Evolutionary conservation across 495 filamentous ascomycete genomes (phyloP).

Genomic region (Lasiosphaeria miniovina): DNA sequence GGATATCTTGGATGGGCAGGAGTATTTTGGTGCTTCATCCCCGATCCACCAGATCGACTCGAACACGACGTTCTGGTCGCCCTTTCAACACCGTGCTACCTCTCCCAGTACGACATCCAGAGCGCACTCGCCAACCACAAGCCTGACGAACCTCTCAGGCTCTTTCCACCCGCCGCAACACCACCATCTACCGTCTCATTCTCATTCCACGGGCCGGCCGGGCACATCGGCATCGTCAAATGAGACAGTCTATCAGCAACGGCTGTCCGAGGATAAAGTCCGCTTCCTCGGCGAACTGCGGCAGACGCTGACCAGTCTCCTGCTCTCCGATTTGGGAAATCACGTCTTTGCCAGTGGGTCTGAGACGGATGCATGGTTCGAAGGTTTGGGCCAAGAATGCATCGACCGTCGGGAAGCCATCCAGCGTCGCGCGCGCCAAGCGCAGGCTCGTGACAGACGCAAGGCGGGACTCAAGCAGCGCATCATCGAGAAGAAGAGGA

Average conservation of each 20-base stretch:
- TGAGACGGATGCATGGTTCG: constrained; percentile 92
- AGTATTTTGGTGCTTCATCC: constrained; percentile 64
- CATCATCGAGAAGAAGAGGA: constrained; percentile 58
- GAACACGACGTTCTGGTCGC: constrained; percentile 83
- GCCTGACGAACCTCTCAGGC: constrained; percentile 48
- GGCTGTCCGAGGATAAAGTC: constrained; percentile 49
- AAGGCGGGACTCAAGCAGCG: constrained; percentile 43
- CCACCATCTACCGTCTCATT: constrained; percentile 38
- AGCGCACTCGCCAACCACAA: constrained; percentile 55
- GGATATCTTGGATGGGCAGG: constrained; percentile 65
- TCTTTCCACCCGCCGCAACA: constrained; percentile 42
- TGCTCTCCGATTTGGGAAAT: constrained; percentile 86
- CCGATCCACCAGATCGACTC: constrained; percentile 74
- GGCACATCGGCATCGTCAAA: constrained; percentile 57
- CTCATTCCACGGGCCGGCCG: constrained; percentile 44
- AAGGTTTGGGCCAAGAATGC: constrained; percentile 69
- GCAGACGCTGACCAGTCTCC: constrained; percentile 75
- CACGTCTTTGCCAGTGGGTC: constrained; percentile 80
- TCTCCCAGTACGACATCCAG: constrained; percentile 55
- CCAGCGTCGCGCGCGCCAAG: constrained; percentile 43
- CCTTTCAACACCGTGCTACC: constrained; percentile 63
- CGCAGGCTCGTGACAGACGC: constrained; percentile 44
- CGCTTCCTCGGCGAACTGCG: constrained; percentile 73
- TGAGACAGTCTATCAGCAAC: constrained; percentile 57
- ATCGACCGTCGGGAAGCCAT: constrained; percentile 72